These are phyloP conservation scores for Plasmodium billcollinsi DNA, from an alignment of 169 alveolate species.

Conservation along the genomic window DNA sequence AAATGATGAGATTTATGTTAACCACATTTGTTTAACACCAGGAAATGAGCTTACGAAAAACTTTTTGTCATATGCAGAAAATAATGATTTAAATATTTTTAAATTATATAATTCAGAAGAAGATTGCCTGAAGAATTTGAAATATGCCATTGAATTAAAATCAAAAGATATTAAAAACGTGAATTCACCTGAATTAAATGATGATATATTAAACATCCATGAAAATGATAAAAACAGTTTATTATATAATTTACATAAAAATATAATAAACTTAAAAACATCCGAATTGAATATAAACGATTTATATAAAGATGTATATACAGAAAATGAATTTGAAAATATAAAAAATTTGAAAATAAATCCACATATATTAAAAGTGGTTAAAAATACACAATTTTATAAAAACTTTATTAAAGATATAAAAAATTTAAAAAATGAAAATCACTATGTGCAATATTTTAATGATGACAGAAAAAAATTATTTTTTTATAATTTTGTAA, in stretches of 20 bases:
- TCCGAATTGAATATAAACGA: conserved; percentile 21
- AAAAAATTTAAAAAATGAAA: conserved; percentile 41
- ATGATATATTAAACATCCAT: not conserved
- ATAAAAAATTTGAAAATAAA: conserved; percentile 25
- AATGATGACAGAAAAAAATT: conserved; percentile 34
- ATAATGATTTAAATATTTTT: conserved; percentile 47
- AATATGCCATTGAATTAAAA: conserved; percentile 38
- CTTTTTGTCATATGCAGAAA: conserved; percentile 33
- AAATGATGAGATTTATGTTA: conserved; percentile 21
- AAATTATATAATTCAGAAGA: conserved; percentile 37
- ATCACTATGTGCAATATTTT: conserved; percentile 16
- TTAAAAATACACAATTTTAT: conserved; percentile 25
- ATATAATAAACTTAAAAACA: too few relatives aligned
- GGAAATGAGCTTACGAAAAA: conserved; percentile 8
- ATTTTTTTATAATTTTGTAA: conserved; percentile 58
- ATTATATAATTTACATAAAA: not conserved
- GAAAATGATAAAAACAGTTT: conserved; percentile 17
- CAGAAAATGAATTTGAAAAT: conserved; percentile 12
- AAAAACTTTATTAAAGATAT: conserved; percentile 43
- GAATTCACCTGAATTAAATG: not conserved
- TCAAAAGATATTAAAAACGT: not conserved
- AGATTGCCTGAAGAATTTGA: conserved; percentile 45
- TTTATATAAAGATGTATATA: conserved; percentile 42
- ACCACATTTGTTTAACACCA: conserved; percentile 60
- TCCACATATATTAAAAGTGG: not conserved